phyloP scores from a whole-genome alignment of 495 filamentous ascomycete genomes.

The Aspergillus kassunensis region DNA sequence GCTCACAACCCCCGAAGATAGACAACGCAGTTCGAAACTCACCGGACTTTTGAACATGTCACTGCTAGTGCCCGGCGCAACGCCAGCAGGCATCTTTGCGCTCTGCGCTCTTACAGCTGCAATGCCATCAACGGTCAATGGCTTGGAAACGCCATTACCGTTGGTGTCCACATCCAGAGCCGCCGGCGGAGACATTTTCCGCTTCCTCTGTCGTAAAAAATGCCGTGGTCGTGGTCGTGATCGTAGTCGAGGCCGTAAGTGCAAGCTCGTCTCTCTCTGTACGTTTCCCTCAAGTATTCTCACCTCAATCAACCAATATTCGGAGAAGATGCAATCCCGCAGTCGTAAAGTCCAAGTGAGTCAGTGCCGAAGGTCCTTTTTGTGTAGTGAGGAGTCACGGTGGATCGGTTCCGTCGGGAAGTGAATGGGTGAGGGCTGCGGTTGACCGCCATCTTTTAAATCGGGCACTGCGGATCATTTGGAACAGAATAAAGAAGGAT shows the following conservation, averaged over 20 bases:
- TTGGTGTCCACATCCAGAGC: conserved; percentile 37
- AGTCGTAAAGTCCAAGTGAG: not conserved
- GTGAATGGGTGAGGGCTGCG: not conserved
- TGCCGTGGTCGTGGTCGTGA: no score
- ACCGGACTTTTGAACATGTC: conserved; percentile 80
- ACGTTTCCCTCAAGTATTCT: not conserved
- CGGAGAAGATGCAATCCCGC: not conserved
- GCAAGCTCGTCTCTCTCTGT: not conserved
- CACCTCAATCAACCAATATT: not conserved
- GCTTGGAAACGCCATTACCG: conserved; percentile 38
- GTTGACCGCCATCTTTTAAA: conserved; percentile 13
- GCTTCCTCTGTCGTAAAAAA: not conserved
- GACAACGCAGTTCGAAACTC: conserved; percentile 15
- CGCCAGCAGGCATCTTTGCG: conserved; percentile 63
- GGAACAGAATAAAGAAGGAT: conserved; percentile 1
- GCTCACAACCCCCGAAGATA: not conserved
- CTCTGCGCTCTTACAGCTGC: conserved; percentile 62
- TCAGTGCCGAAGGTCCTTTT: conserved; percentile 13
- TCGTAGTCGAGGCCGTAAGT: no score
- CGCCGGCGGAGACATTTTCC: conserved; percentile 39
- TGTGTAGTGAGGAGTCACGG: conserved; percentile 8
- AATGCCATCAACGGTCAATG: conserved; percentile 69
- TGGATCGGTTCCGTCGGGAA: conserved; percentile 22
- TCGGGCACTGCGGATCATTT: conserved; percentile 1
- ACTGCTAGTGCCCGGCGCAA: conserved; percentile 72